These are phyloP conservation scores for Ochetophila trinervis DNA, from an alignment of 306 rosid genomes.

Conservation along the genomic window DNA sequence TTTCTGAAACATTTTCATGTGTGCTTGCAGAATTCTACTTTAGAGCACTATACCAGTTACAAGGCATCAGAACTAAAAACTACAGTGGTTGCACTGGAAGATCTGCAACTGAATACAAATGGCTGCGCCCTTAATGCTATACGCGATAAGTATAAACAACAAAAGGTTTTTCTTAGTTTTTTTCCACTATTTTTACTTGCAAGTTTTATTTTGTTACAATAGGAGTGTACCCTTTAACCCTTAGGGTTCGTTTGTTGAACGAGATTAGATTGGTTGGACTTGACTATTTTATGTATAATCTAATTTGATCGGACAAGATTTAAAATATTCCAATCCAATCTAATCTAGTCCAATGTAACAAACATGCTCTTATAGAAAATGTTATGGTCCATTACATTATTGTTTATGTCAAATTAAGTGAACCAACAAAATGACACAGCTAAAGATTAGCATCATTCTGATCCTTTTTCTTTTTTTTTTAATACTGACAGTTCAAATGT, in stretches of 20 bases:
- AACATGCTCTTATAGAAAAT: no score
- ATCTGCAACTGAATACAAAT: constrained; percentile 60
- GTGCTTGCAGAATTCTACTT: constrained; percentile 61
- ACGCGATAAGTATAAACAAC: constrained; percentile 70
- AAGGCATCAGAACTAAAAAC: constrained; percentile 57
- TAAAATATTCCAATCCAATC: no score
- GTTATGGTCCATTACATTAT: no score
- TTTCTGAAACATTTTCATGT: constrained; percentile 14
- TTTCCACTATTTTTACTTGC: neutral
- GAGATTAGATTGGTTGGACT: no score
- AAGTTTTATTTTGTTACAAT: neutral
- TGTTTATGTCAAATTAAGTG: neutral
- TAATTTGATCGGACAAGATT: no score
- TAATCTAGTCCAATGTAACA: no score
- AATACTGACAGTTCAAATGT: constrained; percentile 57
- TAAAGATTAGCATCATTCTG: neutral
- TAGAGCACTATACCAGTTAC: constrained; percentile 78
- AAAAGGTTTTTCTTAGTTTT: constrained; percentile 46
- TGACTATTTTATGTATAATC: no score
- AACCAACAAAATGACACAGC: neutral
- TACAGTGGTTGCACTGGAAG: constrained; percentile 64
- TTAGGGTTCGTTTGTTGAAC: no score
- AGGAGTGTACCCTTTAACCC: no score
- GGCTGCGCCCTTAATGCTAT: constrained; percentile 55
- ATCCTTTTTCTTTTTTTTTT: constrained; percentile 7